phyloP scores from a whole-genome alignment of 2,329 filamentous ascomycete species.

The Colletotrichum sp. region DNA sequence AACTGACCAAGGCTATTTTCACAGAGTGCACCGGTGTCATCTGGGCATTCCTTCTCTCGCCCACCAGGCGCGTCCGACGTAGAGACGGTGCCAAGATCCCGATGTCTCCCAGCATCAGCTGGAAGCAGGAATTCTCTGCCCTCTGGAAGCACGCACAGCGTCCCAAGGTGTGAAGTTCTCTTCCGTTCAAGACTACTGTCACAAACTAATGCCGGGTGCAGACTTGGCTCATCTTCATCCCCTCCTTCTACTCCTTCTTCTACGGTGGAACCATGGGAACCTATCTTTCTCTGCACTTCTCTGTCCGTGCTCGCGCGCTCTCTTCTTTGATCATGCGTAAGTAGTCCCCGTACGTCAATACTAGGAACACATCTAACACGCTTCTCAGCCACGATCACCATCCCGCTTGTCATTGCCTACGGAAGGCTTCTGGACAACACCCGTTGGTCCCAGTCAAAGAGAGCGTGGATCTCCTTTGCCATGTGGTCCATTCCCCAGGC shows the following conservation, averaged over 20 bases:
- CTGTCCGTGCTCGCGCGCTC: slow-evolving; percentile 28
- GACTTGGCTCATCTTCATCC: slow-evolving; percentile 28
- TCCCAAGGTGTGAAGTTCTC: slow-evolving; percentile 19
- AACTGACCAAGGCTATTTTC: background rate
- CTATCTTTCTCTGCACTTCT: slow-evolving; percentile 29
- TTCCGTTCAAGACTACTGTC: background rate
- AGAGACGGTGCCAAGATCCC: slow-evolving; percentile 29
- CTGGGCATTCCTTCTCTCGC: slow-evolving; percentile 29
- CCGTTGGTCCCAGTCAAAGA: background rate
- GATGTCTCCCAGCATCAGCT: slow-evolving; percentile 23
- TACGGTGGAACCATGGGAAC: slow-evolving; percentile 35
- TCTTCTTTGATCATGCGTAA: slow-evolving; percentile 24
- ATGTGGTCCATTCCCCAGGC: slow-evolving; percentile 1
- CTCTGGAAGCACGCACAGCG: slow-evolving; percentile 24
- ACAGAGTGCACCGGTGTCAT: slow-evolving; percentile 30
- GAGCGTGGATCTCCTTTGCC: slow-evolving; percentile 2
- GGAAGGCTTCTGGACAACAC: background rate
- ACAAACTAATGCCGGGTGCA: background rate
- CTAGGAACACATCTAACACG: background rate
- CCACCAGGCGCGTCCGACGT: slow-evolving; percentile 31
- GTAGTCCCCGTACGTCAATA: background rate
- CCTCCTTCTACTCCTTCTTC: slow-evolving; percentile 39
- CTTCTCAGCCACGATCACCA: background rate
- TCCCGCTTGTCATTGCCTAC: background rate
- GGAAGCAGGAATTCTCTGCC: slow-evolving; percentile 26